Evolutionary conservation across 192 early-diverging fungal genomes (phyloP), one percentile per base, ranked within the genome.

Genomic region (Backusella parvicylindrica): DNA sequence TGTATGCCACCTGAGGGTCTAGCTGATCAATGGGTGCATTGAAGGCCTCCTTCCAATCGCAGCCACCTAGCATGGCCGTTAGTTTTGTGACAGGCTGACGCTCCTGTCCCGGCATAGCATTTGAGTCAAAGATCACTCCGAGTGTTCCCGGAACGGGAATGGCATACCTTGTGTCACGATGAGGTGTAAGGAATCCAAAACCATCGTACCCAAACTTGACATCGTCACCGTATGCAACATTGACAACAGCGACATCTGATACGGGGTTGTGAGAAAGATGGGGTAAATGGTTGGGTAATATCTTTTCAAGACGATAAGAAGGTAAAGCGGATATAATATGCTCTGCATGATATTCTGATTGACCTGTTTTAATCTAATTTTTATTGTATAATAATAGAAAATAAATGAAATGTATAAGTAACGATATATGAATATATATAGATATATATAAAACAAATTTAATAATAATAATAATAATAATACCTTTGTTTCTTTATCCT

Each of bases 1-100:
- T 63, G 23, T 81, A 78, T 21, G 88, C 73, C 1, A 72, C 11
- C 1, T 81, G 84, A 28, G 81, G 70, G 2, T 38, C 53, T 2
- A 72, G 68, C 23, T 70, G 36, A 11, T 79, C 26, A 7, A 43
- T 73, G 2, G 64, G 41, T 3, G 40, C 79, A 35, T 75, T 49
- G 86, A 92, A 89, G 43, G 85, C 64, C 35, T 86, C 72, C 21
- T 83, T 64, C 84, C 94, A 96, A 60, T 85, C 82, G 68, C 93
- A 84, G 0, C 97, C 97, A 60, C 97, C 97, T 68, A 97, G 85
- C 95, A 97, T 97, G 7, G 91, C 92, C 1, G 95, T 97, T 8
- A 97, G 73, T 18, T 94, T 85, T 0, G 85, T 86, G 1, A 75
- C 75, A 0, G 47, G 41, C 2, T 77, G 75, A 15, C 53, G 64